Conservation (phyloP, 2,329 filamentous ascomycete genomes). For the Verticillium nonalfalfae region DNA sequence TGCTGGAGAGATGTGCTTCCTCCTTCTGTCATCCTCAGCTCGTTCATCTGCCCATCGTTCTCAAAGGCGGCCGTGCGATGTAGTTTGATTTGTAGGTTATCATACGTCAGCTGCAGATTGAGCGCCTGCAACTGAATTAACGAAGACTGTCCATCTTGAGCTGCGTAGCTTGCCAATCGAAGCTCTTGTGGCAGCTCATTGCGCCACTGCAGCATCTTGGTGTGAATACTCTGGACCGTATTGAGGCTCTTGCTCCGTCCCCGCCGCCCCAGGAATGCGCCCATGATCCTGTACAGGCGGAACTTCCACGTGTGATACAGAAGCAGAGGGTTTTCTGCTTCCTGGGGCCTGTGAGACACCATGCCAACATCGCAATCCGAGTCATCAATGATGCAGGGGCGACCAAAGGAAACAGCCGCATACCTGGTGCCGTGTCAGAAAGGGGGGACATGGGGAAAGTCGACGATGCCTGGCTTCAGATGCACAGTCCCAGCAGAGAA, state of each 20-base stretch:
- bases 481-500: too few relatives aligned
- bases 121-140: constrained; percentile 4
- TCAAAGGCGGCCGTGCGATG: constrained; percentile 1
- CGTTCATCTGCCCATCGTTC: background rate
- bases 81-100: constrained; percentile 5
- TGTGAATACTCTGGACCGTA: constrained; percentile 1
- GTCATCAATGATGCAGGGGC: constrained; percentile 5
- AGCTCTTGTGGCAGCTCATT: background rate
- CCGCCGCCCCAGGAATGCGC: constrained; percentile 3
- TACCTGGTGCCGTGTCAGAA: constrained; percentile 1
- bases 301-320: constrained; percentile 4
- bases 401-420: constrained; percentile 4
- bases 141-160: background rate
- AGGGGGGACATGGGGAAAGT: background rate
- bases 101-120: constrained; percentile 4
- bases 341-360: background rate
- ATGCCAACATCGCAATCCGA: constrained; percentile 5
- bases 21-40: background rate
- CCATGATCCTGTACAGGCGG: constrained; percentile 5
- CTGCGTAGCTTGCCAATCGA: background rate
- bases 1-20: background rate
- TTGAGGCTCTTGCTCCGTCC: background rate
- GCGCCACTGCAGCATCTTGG: constrained; percentile 1
- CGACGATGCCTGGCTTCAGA: too few relatives aligned
- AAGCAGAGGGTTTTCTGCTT: background rate